Evolutionary conservation across 2,329 filamentous ascomycete genomes (phyloP), one percentile per base, ranked within the genome.

Genomic region (Calonectria multiphialidica): DNA sequence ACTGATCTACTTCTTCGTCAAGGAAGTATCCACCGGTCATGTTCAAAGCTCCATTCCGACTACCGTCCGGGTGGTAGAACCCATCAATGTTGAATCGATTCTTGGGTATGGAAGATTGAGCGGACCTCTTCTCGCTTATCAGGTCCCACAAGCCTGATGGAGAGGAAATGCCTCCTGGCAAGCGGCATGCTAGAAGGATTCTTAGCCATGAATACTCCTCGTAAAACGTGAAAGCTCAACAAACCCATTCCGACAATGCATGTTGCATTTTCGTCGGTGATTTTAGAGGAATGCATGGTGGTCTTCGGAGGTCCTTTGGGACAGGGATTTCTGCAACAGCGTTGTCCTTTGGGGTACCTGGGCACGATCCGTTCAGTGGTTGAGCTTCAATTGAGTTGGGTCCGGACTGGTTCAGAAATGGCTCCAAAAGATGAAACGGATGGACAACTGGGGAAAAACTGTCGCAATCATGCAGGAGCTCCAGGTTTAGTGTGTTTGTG

Each of bases 241-340:
- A 10, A 59, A 59, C 53, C 53, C 53, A 59, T 59, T 40, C 53
- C 53, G 40, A 59, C 53, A 59, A 59, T 59, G 53, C 53, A 59
- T 59, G 53, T 59, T 42, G 53, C 15, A 37, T 59, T 59, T 23
- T 59, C 33, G 18, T 59, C 33, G 23, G 33, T 9, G 21, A n/a
- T 57, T 25, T 23, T 13, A 10, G 21, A 25, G 5, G 53, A 59
- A 40, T 37, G 33, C 53, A 59, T 59, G 5, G 12, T 25, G n/a
- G 35, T 21, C 4, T 59, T 23, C 2, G 21, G 21, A 59, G 21
- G 35, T 16, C 33, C 35, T 59, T 25, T 25, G 21, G 15, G 21
- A 59, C 21, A 8, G 28, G 33, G 23, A 13, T 47, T 59, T 18
- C 53, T 9, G 33, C 3, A 18, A 25, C 3, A 37, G 21, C 15